These are phyloP conservation scores for Leccinum subtestaceum DNA, from an alignment of 768 basidiomycete species.

Conservation along the genomic window DNA sequence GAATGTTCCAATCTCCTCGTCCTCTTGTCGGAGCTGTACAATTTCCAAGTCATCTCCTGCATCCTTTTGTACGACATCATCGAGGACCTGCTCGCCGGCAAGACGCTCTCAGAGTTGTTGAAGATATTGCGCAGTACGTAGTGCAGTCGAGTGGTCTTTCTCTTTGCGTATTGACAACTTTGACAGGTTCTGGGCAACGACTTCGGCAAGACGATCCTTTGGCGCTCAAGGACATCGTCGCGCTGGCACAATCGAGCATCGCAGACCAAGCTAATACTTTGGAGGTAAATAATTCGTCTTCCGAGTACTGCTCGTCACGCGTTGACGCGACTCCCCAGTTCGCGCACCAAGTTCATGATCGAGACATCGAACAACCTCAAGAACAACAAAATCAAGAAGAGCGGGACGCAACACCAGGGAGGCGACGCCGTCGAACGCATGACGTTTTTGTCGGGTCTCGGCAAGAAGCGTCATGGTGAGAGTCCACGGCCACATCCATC, in stretches of 20 bases:
- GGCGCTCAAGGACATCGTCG: conserved; percentile 87
- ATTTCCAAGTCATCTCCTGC: conserved; percentile 90
- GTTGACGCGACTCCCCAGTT: conserved; percentile 44
- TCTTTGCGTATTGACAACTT: conserved; percentile 6
- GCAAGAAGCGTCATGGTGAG: conserved; percentile 73
- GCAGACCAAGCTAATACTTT: conserved; percentile 46
- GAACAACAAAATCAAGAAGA: conserved; percentile 79
- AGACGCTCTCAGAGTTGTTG: conserved; percentile 70
- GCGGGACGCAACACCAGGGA: conserved; percentile 64
- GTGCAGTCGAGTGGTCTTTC: background rate
- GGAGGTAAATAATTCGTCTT: conserved; percentile 39
- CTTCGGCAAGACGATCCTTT: conserved; percentile 89
- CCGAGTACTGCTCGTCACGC: background rate
- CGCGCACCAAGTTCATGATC: conserved; percentile 92
- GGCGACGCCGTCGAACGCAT: conserved; percentile 77
- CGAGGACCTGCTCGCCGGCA: conserved; percentile 58
- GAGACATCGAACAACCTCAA: conserved; percentile 91
- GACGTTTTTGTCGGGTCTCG: conserved; percentile 74
- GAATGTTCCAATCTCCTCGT: conserved; percentile 87
- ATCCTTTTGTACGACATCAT: conserved; percentile 90
- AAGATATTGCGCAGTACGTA: conserved; percentile 77
- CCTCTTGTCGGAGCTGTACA: conserved; percentile 89
- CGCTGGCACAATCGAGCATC: conserved; percentile 72
- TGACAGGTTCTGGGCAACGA: conserved; percentile 84
- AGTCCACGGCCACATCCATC: background rate